These are phyloP conservation scores for Podaxis mareebaensis DNA, from an alignment of 768 basidiomycete genomes.

Conservation along the genomic window DNA sequence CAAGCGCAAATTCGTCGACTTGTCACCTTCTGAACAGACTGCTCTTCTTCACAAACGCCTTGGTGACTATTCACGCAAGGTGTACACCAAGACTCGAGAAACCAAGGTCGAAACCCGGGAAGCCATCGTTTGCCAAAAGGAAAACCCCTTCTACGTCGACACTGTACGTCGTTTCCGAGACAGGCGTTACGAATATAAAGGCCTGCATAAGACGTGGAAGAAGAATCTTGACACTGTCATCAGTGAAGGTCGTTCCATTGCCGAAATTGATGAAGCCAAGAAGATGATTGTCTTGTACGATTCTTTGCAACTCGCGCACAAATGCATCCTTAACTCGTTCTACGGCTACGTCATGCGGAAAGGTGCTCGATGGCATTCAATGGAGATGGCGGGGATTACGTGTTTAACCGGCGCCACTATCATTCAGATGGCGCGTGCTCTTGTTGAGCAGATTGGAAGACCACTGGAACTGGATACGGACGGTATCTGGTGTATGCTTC, in stretches of 20 bases:
- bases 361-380: constrained; percentile 98
- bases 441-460: constrained; percentile 97
- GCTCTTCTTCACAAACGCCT: constrained; percentile 93
- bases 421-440: constrained; percentile 97
- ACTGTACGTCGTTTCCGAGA: constrained; percentile 97
- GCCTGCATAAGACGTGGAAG: constrained; percentile 98
- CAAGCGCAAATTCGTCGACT: constrained; percentile 79
- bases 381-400: constrained; percentile 99
- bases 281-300: constrained; percentile 99
- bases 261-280: constrained; percentile 94
- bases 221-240: constrained; percentile 85
- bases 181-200: constrained; percentile 98
- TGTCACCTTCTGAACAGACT: constrained; percentile 83
- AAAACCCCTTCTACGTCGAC: constrained; percentile 99
- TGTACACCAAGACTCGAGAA: constrained; percentile 98
- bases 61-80: constrained; percentile 97
- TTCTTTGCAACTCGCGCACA: constrained; percentile 97
- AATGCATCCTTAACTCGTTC: constrained; percentile 99
- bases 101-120: constrained; percentile 93
- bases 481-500: constrained; percentile 99
- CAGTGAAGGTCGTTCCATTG: constrained; percentile 68
- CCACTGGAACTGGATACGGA: constrained; percentile 98
- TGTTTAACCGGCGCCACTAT: constrained; percentile 97
- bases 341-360: constrained; percentile 99
- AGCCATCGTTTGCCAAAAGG: constrained; percentile 94